Conservation (phyloP, 1,284 basidiomycete species). For the Schizopora paradoxa region DNA sequence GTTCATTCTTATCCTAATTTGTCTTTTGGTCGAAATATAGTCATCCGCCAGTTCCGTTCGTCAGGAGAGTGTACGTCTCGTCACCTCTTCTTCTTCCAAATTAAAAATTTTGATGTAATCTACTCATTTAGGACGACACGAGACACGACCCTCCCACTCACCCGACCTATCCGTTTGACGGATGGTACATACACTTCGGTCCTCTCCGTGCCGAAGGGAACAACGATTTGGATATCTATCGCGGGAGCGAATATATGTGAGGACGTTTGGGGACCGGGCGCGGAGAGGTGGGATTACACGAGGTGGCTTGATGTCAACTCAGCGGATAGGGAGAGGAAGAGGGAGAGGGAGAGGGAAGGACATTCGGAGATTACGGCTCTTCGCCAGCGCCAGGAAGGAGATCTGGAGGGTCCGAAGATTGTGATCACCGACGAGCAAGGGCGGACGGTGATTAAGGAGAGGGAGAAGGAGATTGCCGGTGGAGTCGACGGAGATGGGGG, state of each 20-base stretch:
- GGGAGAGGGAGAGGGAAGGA: no score
- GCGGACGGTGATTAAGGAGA: no score
- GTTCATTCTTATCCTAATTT: neutral
- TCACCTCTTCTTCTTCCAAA: neutral
- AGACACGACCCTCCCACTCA: neutral
- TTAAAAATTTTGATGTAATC: neutral
- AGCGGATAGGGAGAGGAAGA: no score
- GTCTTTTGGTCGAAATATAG: neutral
- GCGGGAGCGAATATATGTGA: constrained; percentile 19
- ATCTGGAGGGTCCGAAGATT: no score
- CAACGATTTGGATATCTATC: constrained; percentile 22
- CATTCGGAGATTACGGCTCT: no score
- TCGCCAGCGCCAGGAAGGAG: no score
- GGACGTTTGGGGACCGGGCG: constrained; percentile 26
- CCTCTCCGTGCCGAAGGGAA: constrained; percentile 10
- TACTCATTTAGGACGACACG: neutral
- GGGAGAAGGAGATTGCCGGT: no score
- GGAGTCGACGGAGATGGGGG: no score
- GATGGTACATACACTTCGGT: neutral
- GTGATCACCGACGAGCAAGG: no score
- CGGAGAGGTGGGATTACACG: constrained; percentile 21
- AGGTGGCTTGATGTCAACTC: constrained; percentile 18
- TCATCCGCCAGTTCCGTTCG: constrained; percentile 5
- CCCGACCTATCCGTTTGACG: neutral
- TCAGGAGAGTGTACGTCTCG: constrained; percentile 6